Evolutionary conservation across 306 rosid genomes (phyloP), one percentile per base, ranked within the genome.

Genomic region (Purshia tridentata): DNA sequence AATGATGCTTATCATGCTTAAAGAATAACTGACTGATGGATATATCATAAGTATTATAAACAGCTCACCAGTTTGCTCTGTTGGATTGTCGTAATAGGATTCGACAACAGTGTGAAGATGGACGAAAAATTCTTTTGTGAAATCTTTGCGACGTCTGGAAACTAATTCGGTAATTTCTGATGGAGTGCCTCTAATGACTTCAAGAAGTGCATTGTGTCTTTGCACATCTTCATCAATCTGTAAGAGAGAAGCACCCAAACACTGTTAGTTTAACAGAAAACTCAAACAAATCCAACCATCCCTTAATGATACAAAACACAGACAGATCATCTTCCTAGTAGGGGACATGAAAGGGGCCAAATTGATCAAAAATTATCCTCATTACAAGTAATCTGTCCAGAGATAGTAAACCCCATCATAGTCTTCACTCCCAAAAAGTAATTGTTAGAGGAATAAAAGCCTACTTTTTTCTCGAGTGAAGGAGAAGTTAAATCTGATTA

Each of bases 211-310:
- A 65, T 90, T 80, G 70, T 95, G 99, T 68, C 97, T 87, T 80
- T 91, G 91, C 66, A 95, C 90, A 70, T 95, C 99, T 77, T 88
- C 92, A 41, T 95, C 98, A 79, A 95, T 73, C 99, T 95, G 81
- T 63, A 70, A 47, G 73, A 80, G 53, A 76, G 55, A 61, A 53
- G 16, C 40, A 14, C 54, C 53, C 9, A 69, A 68, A 40, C 55
- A 69, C 74, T 57, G 65, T 41, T 29, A 58, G 45, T 12, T 37
- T 18, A 47, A 19, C 3, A 39, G 58, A 65, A 75, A 39, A 61
- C 16, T 39, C 58, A 67, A 63, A 66, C 18, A 68, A 44, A 37
- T 45, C 54, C 49, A 70, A 35, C 54, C 72, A 7, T 67, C 16
- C 16, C 29, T 58, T 46, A 22, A 65, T 44, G 19, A 6, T 14